Evolutionary conservation across 2,329 filamentous ascomycete genomes (phyloP).

Genomic region (Colletotrichum spaethianum): DNA sequence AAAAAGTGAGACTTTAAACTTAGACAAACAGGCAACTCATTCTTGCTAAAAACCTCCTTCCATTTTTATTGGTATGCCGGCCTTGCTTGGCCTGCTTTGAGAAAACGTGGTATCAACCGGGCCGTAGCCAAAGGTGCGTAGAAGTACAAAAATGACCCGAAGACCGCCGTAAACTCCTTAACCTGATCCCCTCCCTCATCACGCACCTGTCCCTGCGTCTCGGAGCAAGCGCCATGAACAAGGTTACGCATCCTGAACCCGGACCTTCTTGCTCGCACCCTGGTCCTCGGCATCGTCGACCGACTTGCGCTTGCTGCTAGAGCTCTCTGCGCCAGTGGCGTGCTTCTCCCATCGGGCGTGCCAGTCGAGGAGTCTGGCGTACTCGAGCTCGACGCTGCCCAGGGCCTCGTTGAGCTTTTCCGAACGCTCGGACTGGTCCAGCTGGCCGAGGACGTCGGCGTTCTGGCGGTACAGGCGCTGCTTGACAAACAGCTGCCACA

Average conservation of each 20-base stretch:
- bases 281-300: constrained; percentile 48
- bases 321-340: constrained; percentile 38
- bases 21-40: background rate
- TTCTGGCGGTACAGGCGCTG: constrained; percentile 84
- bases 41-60: constrained; percentile 2
- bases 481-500: constrained; percentile 85
- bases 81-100: constrained; percentile 14
- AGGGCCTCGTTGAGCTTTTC: constrained; percentile 81
- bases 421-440: constrained; percentile 77
- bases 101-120: constrained; percentile 37
- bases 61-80: constrained; percentile 12
- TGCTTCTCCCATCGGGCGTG: constrained; percentile 57
- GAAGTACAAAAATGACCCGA: constrained; percentile 26
- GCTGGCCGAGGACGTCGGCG: constrained; percentile 76
- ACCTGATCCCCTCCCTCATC: background rate
- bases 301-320: constrained; percentile 63
- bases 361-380: constrained; percentile 73
- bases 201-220: background rate
- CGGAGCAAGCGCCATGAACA: background rate
- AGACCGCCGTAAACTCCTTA: constrained; percentile 32
- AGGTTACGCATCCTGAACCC: constrained; percentile 49
- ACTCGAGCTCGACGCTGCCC: constrained; percentile 78
- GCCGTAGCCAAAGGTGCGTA: constrained; percentile 27
- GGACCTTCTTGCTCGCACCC: constrained; percentile 61
- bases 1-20: background rate